A percentile compares a stretch with the other conserved stretches of the same genome.
Evolutionary conservation across 305 asterid genomes (phyloP).

Genomic region (Salvia sclarea): DNA sequence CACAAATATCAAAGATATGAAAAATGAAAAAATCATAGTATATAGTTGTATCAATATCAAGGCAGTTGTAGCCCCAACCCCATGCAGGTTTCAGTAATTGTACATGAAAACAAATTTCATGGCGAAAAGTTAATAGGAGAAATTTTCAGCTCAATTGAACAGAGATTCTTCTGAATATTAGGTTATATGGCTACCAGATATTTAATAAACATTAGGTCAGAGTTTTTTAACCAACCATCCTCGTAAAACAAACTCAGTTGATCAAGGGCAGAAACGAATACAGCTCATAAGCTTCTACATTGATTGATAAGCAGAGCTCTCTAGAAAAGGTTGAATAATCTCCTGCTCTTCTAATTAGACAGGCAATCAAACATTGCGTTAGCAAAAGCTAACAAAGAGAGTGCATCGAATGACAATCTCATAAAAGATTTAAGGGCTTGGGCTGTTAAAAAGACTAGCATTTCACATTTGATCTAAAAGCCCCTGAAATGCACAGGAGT

Average conservation of each 20-base stretch:
- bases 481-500: neutral
- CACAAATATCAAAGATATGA: conserved; percentile 10
- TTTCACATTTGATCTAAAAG: neutral
- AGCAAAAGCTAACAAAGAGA: neutral
- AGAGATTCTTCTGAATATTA: no score
- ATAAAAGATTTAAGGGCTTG: neutral
- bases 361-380: neutral
- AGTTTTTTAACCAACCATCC: neutral
- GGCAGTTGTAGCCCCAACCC: no score
- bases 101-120: no score
- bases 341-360: conserved; percentile 19
- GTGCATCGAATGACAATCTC: neutral
- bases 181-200: neutral
- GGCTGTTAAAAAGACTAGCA: neutral
- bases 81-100: no score
- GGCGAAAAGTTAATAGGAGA: no score
- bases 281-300: no score
- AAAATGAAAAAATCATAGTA: neutral
- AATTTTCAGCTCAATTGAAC: no score
- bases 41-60: no score
- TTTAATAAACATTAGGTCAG: neutral
- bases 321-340: neutral
- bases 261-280: neutral
- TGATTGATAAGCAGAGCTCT: conserved; percentile 16
- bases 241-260: conserved; percentile 10